Conservation (phyloP, 2,329 filamentous ascomycete genomes). For the Metarhizium robertsii region DNA sequence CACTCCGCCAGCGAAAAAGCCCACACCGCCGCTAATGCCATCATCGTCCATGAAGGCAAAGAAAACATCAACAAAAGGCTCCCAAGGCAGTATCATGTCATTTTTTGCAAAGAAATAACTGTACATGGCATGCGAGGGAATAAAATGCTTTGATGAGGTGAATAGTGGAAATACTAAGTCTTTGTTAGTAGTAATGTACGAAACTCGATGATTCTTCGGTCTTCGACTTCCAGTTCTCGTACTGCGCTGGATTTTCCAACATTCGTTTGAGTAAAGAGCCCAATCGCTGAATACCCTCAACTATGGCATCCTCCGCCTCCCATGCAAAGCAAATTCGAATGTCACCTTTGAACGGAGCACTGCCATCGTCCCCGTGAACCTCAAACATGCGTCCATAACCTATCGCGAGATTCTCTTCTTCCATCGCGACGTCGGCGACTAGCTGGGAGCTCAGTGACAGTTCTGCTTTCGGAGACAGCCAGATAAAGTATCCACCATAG, state of each 20-base stretch:
- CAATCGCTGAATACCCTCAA: conserved; percentile 58
- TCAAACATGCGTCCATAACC: conserved; percentile 64
- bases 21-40: conserved; percentile 35
- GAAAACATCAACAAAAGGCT: conserved; percentile 46
- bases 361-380: conserved; percentile 46
- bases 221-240: conserved; percentile 8
- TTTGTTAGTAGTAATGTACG: conserved; percentile 14
- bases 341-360: conserved; percentile 45
- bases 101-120: conserved; percentile 76
- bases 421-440: conserved; percentile 48
- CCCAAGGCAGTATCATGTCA: conserved; percentile 80
- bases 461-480: conserved; percentile 55
- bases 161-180: neutral
- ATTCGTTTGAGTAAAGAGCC: conserved; percentile 33
- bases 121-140: neutral
- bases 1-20: conserved; percentile 40
- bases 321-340: conserved; percentile 64
- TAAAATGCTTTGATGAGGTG: neutral
- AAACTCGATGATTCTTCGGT: conserved; percentile 5
- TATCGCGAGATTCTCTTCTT: conserved; percentile 57
- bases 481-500: conserved; percentile 80
- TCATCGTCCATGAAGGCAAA: conserved; percentile 42
- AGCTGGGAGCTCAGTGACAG: conserved; percentile 37
- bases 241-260: conserved; percentile 17
- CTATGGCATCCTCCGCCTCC: conserved; percentile 56